phyloP scores from a whole-genome alignment of 2,329 filamentous ascomycete species.

The Neonectria neomacrospora region DNA sequence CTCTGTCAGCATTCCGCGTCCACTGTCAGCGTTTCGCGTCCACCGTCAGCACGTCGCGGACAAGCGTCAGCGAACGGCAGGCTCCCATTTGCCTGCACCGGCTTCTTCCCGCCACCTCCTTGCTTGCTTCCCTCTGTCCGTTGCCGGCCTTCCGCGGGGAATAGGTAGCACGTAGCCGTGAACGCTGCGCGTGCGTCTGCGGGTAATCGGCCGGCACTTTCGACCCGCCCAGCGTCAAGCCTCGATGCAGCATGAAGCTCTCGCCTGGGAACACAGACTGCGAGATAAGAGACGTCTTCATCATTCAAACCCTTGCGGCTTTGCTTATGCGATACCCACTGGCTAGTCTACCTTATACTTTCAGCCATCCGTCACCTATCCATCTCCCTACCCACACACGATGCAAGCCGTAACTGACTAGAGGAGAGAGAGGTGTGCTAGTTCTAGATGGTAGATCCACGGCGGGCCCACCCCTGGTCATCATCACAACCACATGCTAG shows the following conservation, averaged over 20 bases:
- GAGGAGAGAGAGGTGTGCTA: too few species aligned
- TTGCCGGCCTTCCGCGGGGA: too few species aligned
- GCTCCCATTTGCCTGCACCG: too few species aligned
- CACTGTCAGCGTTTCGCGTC: too few species aligned
- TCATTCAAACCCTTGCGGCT: not conserved
- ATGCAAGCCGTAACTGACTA: too few species aligned
- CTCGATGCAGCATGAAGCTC: not conserved
- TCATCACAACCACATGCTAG: not conserved
- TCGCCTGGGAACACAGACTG: not conserved
- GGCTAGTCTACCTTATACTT: too few species aligned
- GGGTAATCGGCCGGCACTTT: not conserved
- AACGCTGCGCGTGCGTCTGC: not conserved
- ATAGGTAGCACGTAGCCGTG: too few species aligned
- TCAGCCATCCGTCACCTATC: not conserved
- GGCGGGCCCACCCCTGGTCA: not conserved
- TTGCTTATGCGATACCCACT: not conserved
- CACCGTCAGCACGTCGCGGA: too few species aligned
- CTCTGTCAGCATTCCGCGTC: not conserved
- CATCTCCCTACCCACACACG: too few species aligned
- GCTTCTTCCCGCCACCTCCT: too few species aligned
- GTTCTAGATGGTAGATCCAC: not conserved
- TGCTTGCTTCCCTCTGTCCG: not conserved
- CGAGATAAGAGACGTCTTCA: not conserved
- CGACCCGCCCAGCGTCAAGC: not conserved
- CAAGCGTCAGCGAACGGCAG: too few species aligned